Conservation (phyloP, 2,329 filamentous ascomycete genomes). For the Alternaria gaisen region DNA sequence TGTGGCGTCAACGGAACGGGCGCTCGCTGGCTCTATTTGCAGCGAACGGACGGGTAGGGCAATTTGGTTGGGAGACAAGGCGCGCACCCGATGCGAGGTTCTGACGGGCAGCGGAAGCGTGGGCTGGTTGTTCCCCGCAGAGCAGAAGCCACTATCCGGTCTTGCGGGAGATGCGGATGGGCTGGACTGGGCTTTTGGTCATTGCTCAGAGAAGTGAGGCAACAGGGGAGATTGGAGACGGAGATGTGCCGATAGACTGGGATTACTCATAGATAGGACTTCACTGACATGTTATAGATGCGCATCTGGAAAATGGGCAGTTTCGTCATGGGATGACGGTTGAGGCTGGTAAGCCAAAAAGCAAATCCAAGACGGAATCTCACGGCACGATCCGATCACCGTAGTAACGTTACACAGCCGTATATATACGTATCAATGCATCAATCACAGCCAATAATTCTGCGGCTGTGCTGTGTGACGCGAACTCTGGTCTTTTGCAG, state of each 20-base stretch:
- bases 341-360: background rate
- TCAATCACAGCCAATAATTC: slow-evolving; percentile 1
- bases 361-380: background rate
- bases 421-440: background rate
- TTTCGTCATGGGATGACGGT: background rate
- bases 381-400: slow-evolving; percentile 4
- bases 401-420: slow-evolving; percentile 1
- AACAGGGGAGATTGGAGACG: background rate
- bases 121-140: background rate
- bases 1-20: background rate
- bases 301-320: background rate
- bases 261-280: background rate
- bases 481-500: slow-evolving; percentile 8
- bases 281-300: background rate
- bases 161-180: slow-evolving; percentile 2
- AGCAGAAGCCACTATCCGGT: slow-evolving; percentile 5
- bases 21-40: background rate
- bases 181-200: background rate
- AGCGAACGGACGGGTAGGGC: background rate
- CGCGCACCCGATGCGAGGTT: background rate
- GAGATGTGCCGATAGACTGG: too few species aligned
- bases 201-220: background rate
- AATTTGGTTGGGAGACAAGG: background rate
- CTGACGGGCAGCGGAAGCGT: background rate
- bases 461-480: slow-evolving; percentile 12